Percentiles rank a stretch among this genome's conserved stretches.
Evolutionary conservation across 2,329 filamentous ascomycete genomes (phyloP).

Genomic region (Spiromastix sp.): DNA sequence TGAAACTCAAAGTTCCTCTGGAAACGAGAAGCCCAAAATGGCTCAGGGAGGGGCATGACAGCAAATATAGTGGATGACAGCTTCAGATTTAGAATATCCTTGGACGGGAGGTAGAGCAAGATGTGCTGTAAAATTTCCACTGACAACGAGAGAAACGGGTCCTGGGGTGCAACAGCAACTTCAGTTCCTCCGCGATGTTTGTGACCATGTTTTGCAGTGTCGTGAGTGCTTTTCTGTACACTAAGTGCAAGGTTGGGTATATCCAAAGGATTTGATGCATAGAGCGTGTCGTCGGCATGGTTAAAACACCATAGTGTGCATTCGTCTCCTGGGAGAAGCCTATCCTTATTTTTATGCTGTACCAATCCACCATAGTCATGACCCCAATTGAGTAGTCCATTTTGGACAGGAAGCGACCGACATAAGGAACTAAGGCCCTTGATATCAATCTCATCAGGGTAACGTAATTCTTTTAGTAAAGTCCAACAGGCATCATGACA

Average conservation of each 20-base stretch:
- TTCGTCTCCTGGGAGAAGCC: neutral
- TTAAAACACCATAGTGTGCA: too few relatives aligned
- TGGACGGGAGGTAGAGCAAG: neutral
- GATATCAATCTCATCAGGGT: neutral
- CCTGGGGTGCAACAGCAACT: neutral
- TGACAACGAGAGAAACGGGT: neutral
- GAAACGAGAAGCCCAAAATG: neutral
- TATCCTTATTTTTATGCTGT: neutral
- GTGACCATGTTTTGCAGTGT: neutral
- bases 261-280: neutral
- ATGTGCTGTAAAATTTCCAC: neutral
- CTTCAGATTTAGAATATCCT: neutral
- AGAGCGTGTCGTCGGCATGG: neutral
- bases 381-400: neutral
- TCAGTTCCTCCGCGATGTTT: neutral
- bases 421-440: neutral
- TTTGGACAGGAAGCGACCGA: neutral
- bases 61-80: neutral
- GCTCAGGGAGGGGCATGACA: neutral
- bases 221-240: neutral
- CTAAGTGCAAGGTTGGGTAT: neutral
- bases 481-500: neutral
- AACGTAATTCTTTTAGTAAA: neutral
- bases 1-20: neutral
- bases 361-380: neutral